Evolutionary conservation across 2,329 filamentous ascomycete species (phyloP).

Genomic region (Talaromyces sp.): DNA sequence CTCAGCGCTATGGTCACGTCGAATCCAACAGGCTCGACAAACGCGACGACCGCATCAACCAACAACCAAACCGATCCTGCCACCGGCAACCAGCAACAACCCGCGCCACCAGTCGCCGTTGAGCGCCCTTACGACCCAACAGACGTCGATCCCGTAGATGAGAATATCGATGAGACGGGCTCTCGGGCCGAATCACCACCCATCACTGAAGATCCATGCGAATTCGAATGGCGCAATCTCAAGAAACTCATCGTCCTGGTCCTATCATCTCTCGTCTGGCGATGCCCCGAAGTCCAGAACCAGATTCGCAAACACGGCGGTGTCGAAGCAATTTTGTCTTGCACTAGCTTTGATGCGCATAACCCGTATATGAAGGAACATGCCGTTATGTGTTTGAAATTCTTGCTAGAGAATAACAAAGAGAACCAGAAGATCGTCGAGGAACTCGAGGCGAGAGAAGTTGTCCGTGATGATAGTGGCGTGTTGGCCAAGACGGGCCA

Average conservation of each 20-base stretch:
- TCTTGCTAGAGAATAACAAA: conserved; percentile 53
- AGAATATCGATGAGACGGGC: conserved; percentile 32
- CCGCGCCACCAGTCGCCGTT: conserved; percentile 48
- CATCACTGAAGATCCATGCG: conserved; percentile 60
- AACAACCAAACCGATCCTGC: conserved; percentile 29
- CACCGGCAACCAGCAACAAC: conserved; percentile 32
- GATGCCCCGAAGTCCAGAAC: conserved; percentile 77
- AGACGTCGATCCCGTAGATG: conserved; percentile 43
- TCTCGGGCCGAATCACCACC: conserved; percentile 49
- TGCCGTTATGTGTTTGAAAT: conserved; percentile 84
- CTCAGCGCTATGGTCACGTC: conserved; percentile 48
- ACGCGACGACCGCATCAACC: conserved; percentile 23
- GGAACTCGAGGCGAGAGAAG: conserved; percentile 47
- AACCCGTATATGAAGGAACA: conserved; percentile 94
- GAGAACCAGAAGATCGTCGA: conserved; percentile 56
- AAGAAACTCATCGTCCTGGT: conserved; percentile 93
- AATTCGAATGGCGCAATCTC: conserved; percentile 75
- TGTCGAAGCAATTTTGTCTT: conserved; percentile 82
- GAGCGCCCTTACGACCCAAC: conserved; percentile 64
- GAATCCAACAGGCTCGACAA: conserved; percentile 3
- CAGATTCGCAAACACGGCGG: conserved; percentile 84
- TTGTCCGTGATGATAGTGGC: conserved; percentile 42
- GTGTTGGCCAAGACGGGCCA: conserved; percentile 44
- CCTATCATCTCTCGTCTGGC: conserved; percentile 83
- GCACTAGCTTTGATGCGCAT: conserved; percentile 86